These are phyloP conservation scores for Tolypocladium paradoxum DNA, from an alignment of 2,329 filamentous ascomycete genomes.

Conservation along the genomic window DNA sequence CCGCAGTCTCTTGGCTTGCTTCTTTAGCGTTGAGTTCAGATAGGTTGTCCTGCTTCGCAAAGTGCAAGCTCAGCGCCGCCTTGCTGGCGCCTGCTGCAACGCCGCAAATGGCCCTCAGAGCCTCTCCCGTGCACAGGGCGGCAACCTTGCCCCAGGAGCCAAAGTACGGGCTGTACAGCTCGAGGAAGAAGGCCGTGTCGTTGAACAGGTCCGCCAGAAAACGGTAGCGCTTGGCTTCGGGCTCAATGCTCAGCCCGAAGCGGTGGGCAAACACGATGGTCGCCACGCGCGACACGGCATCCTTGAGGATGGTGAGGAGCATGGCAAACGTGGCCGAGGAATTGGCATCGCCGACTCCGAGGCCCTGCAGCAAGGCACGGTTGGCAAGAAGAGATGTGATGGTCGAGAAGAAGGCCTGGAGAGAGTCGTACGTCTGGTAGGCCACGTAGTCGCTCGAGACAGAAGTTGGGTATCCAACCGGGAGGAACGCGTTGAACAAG, in stretches of 20 bases:
- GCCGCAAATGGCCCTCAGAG: slow-evolving; percentile 60
- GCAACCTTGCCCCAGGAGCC: slow-evolving; percentile 40
- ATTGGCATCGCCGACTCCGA: slow-evolving; percentile 74
- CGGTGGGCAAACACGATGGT: slow-evolving; percentile 81
- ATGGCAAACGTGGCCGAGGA: slow-evolving; percentile 73
- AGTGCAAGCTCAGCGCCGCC: slow-evolving; percentile 83
- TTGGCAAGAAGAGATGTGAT: slow-evolving; percentile 73
- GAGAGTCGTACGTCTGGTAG: slow-evolving; percentile 61
- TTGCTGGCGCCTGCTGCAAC: slow-evolving; percentile 86
- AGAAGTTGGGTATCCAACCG: slow-evolving; percentile 77
- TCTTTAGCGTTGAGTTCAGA: slow-evolving; percentile 93
- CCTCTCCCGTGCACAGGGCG: slow-evolving; percentile 38
- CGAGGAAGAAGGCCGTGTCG: slow-evolving; percentile 75
- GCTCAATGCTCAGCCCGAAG: slow-evolving; percentile 72
- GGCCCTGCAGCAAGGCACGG: slow-evolving; percentile 64
- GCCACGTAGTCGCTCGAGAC: slow-evolving; percentile 77
- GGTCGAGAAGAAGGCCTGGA: slow-evolving; percentile 76
- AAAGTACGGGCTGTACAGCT: slow-evolving; percentile 68
- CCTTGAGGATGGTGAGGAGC: slow-evolving; percentile 72
- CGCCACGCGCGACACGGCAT: slow-evolving; percentile 68
- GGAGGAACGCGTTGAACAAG: slow-evolving; percentile 63
- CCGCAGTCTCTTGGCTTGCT: slow-evolving; percentile 87
- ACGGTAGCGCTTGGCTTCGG: slow-evolving; percentile 83
- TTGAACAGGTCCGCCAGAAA: slow-evolving; percentile 84
- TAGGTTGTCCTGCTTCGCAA: slow-evolving; percentile 76